Base-by-base conservation (phyloP, 345 rosid genomes). In the Arabis hirsuta region DNA sequence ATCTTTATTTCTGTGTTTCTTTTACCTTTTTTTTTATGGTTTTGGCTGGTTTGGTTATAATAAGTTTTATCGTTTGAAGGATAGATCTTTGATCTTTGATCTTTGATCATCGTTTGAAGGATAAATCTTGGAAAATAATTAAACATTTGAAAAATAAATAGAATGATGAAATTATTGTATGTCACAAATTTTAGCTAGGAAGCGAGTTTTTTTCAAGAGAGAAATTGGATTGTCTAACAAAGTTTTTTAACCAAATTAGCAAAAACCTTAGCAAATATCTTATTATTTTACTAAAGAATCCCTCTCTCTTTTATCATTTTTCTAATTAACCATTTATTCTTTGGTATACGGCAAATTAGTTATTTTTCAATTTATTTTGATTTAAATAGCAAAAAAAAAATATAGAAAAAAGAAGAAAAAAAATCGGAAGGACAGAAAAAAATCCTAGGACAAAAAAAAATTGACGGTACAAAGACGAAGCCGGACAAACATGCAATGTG, bases 401-500 rank as follows among this genome's bases (percentile, higher is more conserved):
- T 29, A 9, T 14, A 24, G 6, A 1, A 13, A 5, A 32, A 32
- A 26, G 6, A 1, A 13, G 5, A 32, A 32, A 26, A 62, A 26
- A 4, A 5, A 44, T 36, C 10, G 41, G 2, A 45, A 45, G 2
- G 54, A 3, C 47, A 27, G 24, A 2, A 22, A 22, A 22, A 22
- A 22, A 22, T 22, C 24, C 24, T 22, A 22, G 24, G 24, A 22
- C 24, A 22, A 22, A 22, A 22, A 50, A 14, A 45, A 45, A 3
- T 26, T 53, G 61, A 73, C 72, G 72, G 67, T 47, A 39, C 1
- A 14, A 39, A 31, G 51, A 39, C 22, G 51, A 61, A 60, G 43
- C 57, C 41, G 47, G 62, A 60, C 56, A 56, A 62, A 47, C 77
- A 64, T 65, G 69, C 64, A 51, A 61, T 2, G 9, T 12, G 16